These are phyloP conservation scores for Stephania japonica DNA, from an alignment of 164 flowering plant genomes.

Conservation along the genomic window DNA sequence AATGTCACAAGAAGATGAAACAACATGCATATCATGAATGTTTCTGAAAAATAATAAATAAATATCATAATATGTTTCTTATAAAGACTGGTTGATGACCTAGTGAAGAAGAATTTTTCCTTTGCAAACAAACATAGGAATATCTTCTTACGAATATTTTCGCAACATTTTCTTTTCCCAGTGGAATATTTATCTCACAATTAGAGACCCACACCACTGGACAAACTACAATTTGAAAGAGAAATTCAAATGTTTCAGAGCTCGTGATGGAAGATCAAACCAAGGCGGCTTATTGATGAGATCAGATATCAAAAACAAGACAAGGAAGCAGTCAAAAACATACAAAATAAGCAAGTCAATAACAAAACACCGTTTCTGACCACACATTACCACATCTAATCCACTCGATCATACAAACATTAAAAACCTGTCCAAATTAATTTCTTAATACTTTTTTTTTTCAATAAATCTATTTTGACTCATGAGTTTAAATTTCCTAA, in stretches of 20 bases:
- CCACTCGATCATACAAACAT: background rate
- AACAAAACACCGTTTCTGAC: background rate
- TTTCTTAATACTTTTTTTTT: background rate
- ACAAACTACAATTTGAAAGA: too few species aligned
- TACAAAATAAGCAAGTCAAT: background rate
- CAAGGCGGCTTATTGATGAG: background rate
- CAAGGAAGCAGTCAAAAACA: slow-evolving; percentile 14
- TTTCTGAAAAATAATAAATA: too few species aligned
- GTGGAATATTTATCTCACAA: too few species aligned
- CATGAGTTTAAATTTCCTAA: too few species aligned
- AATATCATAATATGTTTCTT: too few species aligned
- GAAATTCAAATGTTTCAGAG: background rate
- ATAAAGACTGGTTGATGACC: background rate
- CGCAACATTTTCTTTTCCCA: too few species aligned
- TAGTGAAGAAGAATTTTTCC: too few species aligned
- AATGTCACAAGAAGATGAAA: too few species aligned
- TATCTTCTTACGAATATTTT: too few species aligned
- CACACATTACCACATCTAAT: background rate
- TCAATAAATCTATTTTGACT: too few species aligned
- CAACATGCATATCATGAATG: too few species aligned
- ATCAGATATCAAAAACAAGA: background rate
- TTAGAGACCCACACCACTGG: too few species aligned
- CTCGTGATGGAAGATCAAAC: background rate
- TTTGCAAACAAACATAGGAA: background rate
- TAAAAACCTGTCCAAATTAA: background rate